A percentile compares a stretch with the other conserved stretches of the same genome.
Evolutionary conservation across 192 early-diverging fungal species (phyloP).

Genomic region (Geranomyces variabilis): DNA sequence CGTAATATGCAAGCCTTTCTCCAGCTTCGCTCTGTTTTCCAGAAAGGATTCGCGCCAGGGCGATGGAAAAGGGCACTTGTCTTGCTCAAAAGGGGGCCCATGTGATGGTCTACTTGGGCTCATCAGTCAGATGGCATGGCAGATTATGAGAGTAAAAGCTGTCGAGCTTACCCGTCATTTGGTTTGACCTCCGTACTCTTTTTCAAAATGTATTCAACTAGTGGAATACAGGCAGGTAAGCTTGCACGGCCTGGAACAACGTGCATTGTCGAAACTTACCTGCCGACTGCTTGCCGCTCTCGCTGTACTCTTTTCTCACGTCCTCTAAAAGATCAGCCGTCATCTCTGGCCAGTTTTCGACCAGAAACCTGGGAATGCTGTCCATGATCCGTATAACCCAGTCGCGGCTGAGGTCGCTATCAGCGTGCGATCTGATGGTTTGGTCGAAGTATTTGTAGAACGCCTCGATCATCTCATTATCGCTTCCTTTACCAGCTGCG

Average conservation of each 20-base stretch:
- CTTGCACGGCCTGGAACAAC: too few relatives aligned
- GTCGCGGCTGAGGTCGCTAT: constrained; percentile 36
- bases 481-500: not conserved
- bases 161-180: not conserved
- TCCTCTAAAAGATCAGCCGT: constrained; percentile 50
- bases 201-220: constrained; percentile 54
- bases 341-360: constrained; percentile 36
- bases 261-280: constrained; percentile 23
- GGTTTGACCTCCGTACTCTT: constrained; percentile 12
- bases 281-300: constrained; percentile 57
- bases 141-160: not conserved
- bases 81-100: constrained; percentile 41
- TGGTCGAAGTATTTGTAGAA: constrained; percentile 61
- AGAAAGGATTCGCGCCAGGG: constrained; percentile 51
- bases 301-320: constrained; percentile 46
- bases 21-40: constrained; percentile 50
- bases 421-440: constrained; percentile 50
- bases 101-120: constrained; percentile 7
- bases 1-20: constrained; percentile 47
- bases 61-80: constrained; percentile 53
- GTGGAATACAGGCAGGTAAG: not conserved
- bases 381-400: constrained; percentile 48
- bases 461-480: constrained; percentile 32
- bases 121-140: too few relatives aligned
- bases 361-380: constrained; percentile 42